Percentiles rank a stretch among this genome's conserved stretches.
These are phyloP conservation scores for Phialemoniopsis sp. DNA, from an alignment of 2,329 filamentous ascomycete species.

Conservation along the genomic window DNA sequence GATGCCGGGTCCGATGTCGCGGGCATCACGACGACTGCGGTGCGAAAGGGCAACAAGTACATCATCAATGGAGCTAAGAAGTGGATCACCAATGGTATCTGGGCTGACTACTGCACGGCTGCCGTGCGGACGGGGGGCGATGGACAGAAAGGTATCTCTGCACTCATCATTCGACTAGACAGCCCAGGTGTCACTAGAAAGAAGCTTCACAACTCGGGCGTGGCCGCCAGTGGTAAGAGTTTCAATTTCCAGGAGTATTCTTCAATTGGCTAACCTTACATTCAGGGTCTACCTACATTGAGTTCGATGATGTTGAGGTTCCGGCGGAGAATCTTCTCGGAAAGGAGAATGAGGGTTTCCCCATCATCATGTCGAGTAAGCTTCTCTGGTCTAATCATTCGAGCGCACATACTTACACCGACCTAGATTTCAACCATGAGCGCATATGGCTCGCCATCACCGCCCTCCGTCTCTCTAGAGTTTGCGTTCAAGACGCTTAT, in stretches of 20 bases:
- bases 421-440: slow-evolving; percentile 53
- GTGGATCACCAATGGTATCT: slow-evolving; percentile 57
- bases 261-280: no score
- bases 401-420: no score
- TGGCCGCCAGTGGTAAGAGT: slow-evolving; percentile 30
- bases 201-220: slow-evolving; percentile 57
- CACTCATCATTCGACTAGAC: slow-evolving; percentile 45
- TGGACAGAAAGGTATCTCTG: slow-evolving; percentile 43
- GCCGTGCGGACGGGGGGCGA: slow-evolving; percentile 51
- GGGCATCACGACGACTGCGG: slow-evolving; percentile 53
- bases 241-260: slow-evolving; percentile 13
- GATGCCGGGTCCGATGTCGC: slow-evolving; percentile 51
- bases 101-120: slow-evolving; percentile 53
- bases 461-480: slow-evolving; percentile 47
- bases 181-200: slow-evolving; percentile 40
- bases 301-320: slow-evolving; percentile 45
- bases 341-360: slow-evolving; percentile 44
- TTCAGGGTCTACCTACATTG: slow-evolving; percentile 49
- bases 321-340: slow-evolving; percentile 44
- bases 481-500: slow-evolving; percentile 44
- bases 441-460: slow-evolving; percentile 48
- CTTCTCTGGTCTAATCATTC: neutral
- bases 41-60: slow-evolving; percentile 35
- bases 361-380: slow-evolving; percentile 5
- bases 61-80: slow-evolving; percentile 59